These are phyloP conservation scores for Eucalyptus globulus DNA, from an alignment of 345 rosid species.

Conservation along the genomic window DNA sequence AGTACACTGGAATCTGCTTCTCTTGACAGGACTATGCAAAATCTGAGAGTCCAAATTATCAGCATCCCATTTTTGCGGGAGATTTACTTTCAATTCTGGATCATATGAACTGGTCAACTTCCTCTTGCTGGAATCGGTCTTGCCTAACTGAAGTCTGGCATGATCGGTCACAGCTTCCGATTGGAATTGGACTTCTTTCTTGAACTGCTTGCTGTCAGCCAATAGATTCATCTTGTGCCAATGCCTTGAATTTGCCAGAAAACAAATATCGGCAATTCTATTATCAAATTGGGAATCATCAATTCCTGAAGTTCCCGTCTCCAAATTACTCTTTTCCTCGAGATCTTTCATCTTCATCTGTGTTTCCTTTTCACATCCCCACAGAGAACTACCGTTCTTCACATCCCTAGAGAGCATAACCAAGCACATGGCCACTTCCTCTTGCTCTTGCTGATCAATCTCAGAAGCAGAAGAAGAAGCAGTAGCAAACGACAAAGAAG, in stretches of 20 bases:
- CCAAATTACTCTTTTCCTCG: neutral
- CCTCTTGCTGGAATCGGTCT: neutral
- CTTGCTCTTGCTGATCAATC: conserved; percentile 49
- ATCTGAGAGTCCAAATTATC: conserved; percentile 2
- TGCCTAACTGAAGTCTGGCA: neutral
- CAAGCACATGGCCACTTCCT: conserved; percentile 50
- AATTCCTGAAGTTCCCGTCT: neutral
- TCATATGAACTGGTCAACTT: neutral
- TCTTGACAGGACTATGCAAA: neutral
- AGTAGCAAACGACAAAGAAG: conserved; percentile 17
- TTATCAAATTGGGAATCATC: neutral
- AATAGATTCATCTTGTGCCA: neutral
- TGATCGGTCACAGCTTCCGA: neutral
- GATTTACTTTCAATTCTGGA: conserved; percentile 1
- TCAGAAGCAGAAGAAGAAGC: conserved; percentile 33
- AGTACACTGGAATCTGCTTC: conserved; percentile 43
- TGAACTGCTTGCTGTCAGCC: neutral
- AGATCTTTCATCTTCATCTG: conserved; percentile 1
- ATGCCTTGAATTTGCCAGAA: neutral
- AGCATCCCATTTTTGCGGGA: neutral
- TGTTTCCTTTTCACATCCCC: conserved; percentile 1
- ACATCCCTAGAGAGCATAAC: conserved; percentile 62
- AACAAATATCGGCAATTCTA: neutral
- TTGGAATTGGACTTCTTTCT: neutral
- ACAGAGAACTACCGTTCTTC: conserved; percentile 1